These are phyloP conservation scores for Ganoderma resinaceum DNA, from an alignment of 1,284 basidiomycete species.

Conservation along the genomic window DNA sequence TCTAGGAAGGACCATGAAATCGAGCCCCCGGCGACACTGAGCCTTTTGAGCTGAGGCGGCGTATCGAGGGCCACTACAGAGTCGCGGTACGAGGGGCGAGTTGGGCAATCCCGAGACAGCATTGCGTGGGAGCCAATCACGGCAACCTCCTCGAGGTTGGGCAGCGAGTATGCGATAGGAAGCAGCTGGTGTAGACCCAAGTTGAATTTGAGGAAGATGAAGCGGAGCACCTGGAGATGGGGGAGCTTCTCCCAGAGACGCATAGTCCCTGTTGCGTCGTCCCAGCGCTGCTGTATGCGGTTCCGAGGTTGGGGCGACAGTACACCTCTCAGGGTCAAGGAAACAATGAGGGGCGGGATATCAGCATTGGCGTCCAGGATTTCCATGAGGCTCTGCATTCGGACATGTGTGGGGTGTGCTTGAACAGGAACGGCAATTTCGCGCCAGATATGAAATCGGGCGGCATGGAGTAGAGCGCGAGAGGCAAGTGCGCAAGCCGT, in stretches of 20 bases:
- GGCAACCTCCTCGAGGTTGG: neutral
- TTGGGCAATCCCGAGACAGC: neutral
- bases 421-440: neutral
- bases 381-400: neutral
- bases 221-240: neutral
- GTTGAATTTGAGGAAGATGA: neutral
- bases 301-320: neutral
- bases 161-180: neutral
- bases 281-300: neutral
- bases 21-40: neutral
- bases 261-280: neutral
- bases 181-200: neutral
- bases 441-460: neutral
- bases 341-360: neutral
- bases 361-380: neutral
- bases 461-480: neutral
- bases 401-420: neutral
- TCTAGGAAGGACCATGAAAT: neutral
- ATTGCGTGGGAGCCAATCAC: neutral
- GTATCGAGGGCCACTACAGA: neutral
- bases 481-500: neutral
- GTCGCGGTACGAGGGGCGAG: neutral
- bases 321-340: neutral
- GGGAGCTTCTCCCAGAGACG: neutral
- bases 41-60: neutral